These are phyloP conservation scores for Saccharum hybrid DNA, from an alignment of 202 grass and related monocot genomes.

Conservation along the genomic window DNA sequence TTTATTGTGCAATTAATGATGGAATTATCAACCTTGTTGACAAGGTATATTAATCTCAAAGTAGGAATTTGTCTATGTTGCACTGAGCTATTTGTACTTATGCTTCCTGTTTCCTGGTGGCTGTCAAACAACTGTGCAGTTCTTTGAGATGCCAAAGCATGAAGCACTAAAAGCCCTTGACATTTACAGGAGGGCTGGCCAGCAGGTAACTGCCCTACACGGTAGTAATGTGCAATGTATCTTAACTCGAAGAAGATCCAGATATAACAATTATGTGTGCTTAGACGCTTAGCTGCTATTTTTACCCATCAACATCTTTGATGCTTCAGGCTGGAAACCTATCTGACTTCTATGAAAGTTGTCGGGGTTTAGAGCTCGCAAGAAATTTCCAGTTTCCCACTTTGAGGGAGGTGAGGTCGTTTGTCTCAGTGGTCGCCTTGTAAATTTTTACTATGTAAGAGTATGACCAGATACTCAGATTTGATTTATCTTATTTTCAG, in stretches of 20 bases:
- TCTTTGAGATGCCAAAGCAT: slow-evolving; percentile 98
- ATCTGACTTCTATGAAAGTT: slow-evolving; percentile 95
- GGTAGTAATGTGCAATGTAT: background rate
- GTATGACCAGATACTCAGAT: slow-evolving; percentile 41
- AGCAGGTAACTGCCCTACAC: slow-evolving; percentile 67
- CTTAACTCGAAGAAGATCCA: background rate
- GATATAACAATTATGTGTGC: slow-evolving; percentile 18
- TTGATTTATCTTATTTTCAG: slow-evolving; percentile 52
- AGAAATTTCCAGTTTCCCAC: slow-evolving; percentile 98
- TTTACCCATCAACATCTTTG: slow-evolving; percentile 43
- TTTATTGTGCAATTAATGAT: slow-evolving; percentile 97
- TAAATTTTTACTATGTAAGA: slow-evolving; percentile 28
- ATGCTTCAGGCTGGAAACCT: slow-evolving; percentile 84
- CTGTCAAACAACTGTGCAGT: slow-evolving; percentile 56
- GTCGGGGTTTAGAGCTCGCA: slow-evolving; percentile 81
- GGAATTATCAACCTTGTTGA: slow-evolving; percentile 99
- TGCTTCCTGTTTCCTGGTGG: slow-evolving; percentile 15
- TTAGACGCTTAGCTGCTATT: slow-evolving; percentile 24
- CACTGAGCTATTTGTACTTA: slow-evolving; percentile 8
- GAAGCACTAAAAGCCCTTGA: slow-evolving; percentile 94
- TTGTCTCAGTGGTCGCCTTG: slow-evolving; percentile 3
- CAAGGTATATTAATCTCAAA: slow-evolving; percentile 59
- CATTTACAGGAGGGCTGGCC: slow-evolving; percentile 88
- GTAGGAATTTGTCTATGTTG: slow-evolving; percentile 8
- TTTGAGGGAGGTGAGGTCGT: slow-evolving; percentile 77